These are phyloP conservation scores for Marasmius oreades DNA, from an alignment of 1,284 basidiomycete species.

Conservation along the genomic window DNA sequence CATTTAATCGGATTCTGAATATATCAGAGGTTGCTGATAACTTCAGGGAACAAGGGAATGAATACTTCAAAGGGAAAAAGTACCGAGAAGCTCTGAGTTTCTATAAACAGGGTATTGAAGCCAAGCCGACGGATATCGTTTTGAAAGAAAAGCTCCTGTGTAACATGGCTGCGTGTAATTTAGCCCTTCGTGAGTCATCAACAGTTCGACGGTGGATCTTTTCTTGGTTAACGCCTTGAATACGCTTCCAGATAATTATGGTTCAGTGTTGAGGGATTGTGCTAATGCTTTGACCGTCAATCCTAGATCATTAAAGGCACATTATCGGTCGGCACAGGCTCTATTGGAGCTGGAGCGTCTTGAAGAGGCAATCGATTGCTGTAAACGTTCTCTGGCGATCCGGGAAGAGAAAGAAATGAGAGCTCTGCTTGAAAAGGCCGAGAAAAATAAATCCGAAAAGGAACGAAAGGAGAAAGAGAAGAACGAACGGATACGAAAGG, in stretches of 20 bases:
- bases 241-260: conserved; percentile 73
- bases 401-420: conserved; percentile 56
- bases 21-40: conserved; percentile 80
- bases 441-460: conserved; percentile 42
- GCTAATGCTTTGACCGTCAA: conserved; percentile 68
- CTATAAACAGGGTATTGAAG: conserved; percentile 88
- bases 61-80: conserved; percentile 86
- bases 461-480: conserved; percentile 49
- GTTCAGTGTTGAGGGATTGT: conserved; percentile 81
- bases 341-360: conserved; percentile 68
- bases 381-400: conserved; percentile 60
- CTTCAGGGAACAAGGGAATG: conserved; percentile 95
- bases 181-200: conserved; percentile 70
- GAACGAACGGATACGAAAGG: conserved; percentile 44
- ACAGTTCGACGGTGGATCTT: conserved; percentile 7
- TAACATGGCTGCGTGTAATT: conserved; percentile 91
- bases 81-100: conserved; percentile 87
- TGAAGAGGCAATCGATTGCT: conserved; percentile 81
- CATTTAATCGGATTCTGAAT: conserved; percentile 4
- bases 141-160: conserved; percentile 74
- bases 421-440: conserved; percentile 43
- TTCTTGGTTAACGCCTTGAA: neutral
- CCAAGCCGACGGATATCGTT: conserved; percentile 62
- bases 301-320: conserved; percentile 70
- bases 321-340: conserved; percentile 79